phyloP scores from a whole-genome alignment of 371 early-diverging fungal genomes.

The Sporodiniella umbellata region DNA sequence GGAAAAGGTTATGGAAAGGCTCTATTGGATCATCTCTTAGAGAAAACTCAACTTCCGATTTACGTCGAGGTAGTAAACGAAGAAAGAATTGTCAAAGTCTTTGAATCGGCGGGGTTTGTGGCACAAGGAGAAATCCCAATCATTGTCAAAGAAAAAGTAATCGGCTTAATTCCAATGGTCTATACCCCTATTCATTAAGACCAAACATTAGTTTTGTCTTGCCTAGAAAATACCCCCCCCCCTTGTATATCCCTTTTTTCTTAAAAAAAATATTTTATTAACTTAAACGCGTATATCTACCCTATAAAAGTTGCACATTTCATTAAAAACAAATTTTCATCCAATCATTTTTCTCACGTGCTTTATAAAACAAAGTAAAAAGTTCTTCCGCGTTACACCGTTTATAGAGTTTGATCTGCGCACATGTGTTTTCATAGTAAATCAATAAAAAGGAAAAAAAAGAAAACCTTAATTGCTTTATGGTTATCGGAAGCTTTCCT shows the following conservation, averaged over 20 bases:
- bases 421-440: not conserved
- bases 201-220: no score
- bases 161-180: conserved; percentile 28
- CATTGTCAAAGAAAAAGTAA: conserved; percentile 9
- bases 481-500: no score
- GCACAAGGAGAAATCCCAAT: conserved; percentile 15
- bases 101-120: conserved; percentile 39
- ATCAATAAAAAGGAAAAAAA: no score
- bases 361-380: not conserved
- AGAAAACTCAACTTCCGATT: conserved; percentile 81
- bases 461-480: no score
- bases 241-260: not conserved
- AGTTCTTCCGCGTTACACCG: not conserved
- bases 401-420: not conserved
- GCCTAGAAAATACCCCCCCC: not conserved
- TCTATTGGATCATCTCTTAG: conserved; percentile 29
- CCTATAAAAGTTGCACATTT: no score
- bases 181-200: conserved; percentile 20
- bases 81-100: conserved; percentile 76
- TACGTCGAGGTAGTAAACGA: conserved; percentile 73
- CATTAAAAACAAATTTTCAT: not conserved
- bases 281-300: no score
- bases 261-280: no score
- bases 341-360: not conserved
- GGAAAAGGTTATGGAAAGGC: conserved; percentile 39